These are phyloP conservation scores for Heritiera littoralis DNA, from an alignment of 345 rosid species.

Conservation along the genomic window DNA sequence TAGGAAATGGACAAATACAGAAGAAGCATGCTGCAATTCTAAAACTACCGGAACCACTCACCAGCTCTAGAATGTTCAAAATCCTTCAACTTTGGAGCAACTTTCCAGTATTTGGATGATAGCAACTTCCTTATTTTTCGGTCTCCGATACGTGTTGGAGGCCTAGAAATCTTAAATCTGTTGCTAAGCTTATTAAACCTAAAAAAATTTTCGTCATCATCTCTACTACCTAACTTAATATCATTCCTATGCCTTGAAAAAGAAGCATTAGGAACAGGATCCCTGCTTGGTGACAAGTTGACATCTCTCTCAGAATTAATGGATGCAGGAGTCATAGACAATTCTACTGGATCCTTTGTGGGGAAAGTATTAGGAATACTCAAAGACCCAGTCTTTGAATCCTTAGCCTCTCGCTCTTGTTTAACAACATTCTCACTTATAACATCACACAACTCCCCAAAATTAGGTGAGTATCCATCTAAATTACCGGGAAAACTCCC, in stretches of 20 bases:
- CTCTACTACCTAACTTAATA: constrained; percentile 60
- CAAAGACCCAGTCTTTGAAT: constrained; percentile 40
- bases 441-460: constrained; percentile 36
- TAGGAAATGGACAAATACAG: neutral
- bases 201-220: constrained; percentile 69
- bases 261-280: constrained; percentile 37
- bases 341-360: constrained; percentile 43
- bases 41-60: constrained; percentile 33
- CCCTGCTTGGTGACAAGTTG: constrained; percentile 35
- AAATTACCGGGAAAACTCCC: constrained; percentile 25
- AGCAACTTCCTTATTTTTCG: constrained; percentile 61
- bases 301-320: constrained; percentile 39
- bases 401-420: constrained; percentile 29
- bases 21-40: constrained; percentile 1
- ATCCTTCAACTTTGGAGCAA: constrained; percentile 56
- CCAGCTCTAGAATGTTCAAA: constrained; percentile 62
- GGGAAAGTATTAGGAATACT: constrained; percentile 23
- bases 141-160: constrained; percentile 55
- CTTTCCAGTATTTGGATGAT: constrained; percentile 67
- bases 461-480: constrained; percentile 34
- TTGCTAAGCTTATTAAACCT: constrained; percentile 53
- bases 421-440: constrained; percentile 32
- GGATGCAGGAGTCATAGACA: constrained; percentile 35
- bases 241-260: constrained; percentile 51
- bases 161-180: constrained; percentile 59